These are phyloP conservation scores for Hygrophoropsis aurantiaca DNA, from an alignment of 768 basidiomycete genomes.

Conservation along the genomic window DNA sequence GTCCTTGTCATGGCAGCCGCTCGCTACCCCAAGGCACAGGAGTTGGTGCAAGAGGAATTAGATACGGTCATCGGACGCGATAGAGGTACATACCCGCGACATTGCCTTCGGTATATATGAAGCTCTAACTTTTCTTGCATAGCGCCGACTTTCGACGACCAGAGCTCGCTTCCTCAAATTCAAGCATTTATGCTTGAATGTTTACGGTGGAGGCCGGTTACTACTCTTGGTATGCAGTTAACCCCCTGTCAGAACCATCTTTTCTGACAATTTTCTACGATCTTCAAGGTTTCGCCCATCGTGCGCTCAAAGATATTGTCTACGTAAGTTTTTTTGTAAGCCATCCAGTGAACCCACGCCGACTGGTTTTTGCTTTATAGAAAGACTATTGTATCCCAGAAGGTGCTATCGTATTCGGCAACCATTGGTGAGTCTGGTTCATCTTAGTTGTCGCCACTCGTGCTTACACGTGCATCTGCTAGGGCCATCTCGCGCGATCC, in stretches of 20 bases:
- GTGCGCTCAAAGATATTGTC: constrained; percentile 60
- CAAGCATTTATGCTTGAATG: constrained; percentile 42
- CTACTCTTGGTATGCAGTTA: constrained; percentile 28
- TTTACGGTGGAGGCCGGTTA: constrained; percentile 42
- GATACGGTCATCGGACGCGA: constrained; percentile 52
- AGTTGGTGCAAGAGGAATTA: constrained; percentile 51
- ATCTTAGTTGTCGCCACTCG: background rate
- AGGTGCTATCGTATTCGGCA: constrained; percentile 36
- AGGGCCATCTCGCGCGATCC: constrained; percentile 62
- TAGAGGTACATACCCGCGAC: constrained; percentile 18
- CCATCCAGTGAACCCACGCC: background rate
- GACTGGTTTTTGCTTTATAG: constrained; percentile 17
- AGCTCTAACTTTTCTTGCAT: background rate
- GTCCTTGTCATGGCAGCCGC: constrained; percentile 59
- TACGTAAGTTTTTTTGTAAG: constrained; percentile 42
- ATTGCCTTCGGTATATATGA: background rate
- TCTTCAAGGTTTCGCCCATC: constrained; percentile 55
- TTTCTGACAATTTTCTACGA: background rate
- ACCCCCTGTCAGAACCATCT: constrained; percentile 2
- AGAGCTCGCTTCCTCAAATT: constrained; percentile 33
- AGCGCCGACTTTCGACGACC: constrained; percentile 45
- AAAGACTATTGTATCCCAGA: constrained; percentile 33
- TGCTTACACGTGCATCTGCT: background rate
- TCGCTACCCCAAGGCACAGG: constrained; percentile 52
- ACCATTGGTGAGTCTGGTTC: constrained; percentile 28